Conservation (phyloP, 2,329 filamentous ascomycete genomes). For the Orbilia oligospora region DNA sequence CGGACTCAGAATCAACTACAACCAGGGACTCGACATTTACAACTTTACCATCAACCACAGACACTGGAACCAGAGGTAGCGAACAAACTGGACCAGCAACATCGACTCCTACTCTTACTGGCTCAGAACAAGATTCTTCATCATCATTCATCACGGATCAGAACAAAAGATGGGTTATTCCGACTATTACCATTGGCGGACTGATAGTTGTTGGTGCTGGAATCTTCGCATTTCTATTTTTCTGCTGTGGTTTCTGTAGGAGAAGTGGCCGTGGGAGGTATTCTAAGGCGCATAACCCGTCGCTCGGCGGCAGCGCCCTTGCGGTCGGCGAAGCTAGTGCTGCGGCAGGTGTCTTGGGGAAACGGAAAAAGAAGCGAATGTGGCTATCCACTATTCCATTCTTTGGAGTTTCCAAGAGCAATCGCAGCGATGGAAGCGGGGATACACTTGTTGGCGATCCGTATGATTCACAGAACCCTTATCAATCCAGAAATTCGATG, state of each 20-base stretch:
- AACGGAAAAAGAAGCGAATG: constrained; percentile 44
- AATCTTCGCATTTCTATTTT: constrained; percentile 42
- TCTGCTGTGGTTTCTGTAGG: constrained; percentile 53
- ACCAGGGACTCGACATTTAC: constrained; percentile 48
- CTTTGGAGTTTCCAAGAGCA: constrained; percentile 45
- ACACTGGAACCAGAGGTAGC: constrained; percentile 7
- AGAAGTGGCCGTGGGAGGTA: constrained; percentile 38
- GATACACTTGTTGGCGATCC: constrained; percentile 50
- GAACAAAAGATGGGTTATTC: constrained; percentile 57
- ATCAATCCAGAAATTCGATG: constrained; percentile 18
- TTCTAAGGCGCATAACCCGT: constrained; percentile 32
- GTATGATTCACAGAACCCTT: constrained; percentile 22
- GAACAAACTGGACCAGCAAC: constrained; percentile 11
- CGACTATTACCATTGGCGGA: constrained; percentile 47
- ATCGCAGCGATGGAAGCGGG: constrained; percentile 36
- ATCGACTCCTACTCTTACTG: constrained; percentile 21
- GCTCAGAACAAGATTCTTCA: constrained; percentile 24
- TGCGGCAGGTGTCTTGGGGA: neutral
- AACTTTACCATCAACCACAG: constrained; percentile 25
- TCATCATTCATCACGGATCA: constrained; percentile 45
- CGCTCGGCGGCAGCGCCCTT: constrained; percentile 8
- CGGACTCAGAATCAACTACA: constrained; percentile 18
- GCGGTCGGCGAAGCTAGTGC: neutral
- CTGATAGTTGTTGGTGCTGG: constrained; percentile 43
- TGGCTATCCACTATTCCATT: constrained; percentile 54